A percentile compares a stretch with the other conserved stretches of the same genome.
These are phyloP conservation scores for Aspergillus glaucus DNA, from an alignment of 2,329 filamentous ascomycete species.

Conservation along the genomic window DNA sequence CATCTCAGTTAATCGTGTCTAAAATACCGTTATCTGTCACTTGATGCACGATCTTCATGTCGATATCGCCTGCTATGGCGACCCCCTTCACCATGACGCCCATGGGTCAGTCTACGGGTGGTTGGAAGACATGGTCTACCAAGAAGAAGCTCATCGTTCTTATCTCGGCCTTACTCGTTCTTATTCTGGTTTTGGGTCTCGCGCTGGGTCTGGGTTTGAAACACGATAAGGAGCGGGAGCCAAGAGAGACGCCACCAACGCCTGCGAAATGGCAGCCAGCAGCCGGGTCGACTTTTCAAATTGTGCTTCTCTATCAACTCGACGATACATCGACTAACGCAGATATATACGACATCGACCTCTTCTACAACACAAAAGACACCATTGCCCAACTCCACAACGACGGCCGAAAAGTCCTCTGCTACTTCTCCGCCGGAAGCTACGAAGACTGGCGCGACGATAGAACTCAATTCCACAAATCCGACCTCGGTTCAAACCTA, in stretches of 20 bases:
- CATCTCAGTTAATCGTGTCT: too few relatives aligned
- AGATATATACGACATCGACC: conserved; percentile 56
- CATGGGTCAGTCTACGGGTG: conserved; percentile 13
- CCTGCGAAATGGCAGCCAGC: conserved; percentile 47
- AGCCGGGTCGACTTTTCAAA: conserved; percentile 55
- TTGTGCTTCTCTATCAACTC: conserved; percentile 44
- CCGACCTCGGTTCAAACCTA: conserved; percentile 54
- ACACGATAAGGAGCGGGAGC: conserved; percentile 20
- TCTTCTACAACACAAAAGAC: conserved; percentile 48
- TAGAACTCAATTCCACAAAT: conserved; percentile 45
- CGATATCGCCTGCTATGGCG: conserved; percentile 5
- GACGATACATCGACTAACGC: conserved; percentile 46
- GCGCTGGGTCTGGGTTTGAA: conserved; percentile 52
- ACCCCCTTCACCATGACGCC: conserved; percentile 7
- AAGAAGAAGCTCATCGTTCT: conserved; percentile 30
- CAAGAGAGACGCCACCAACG: conserved; percentile 14
- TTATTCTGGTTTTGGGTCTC: conserved; percentile 49
- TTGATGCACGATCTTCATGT: not conserved
- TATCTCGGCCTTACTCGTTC: conserved; percentile 15
- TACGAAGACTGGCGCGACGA: conserved; percentile 61
- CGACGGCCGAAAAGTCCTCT: conserved; percentile 58
- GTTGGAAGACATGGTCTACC: conserved; percentile 23
- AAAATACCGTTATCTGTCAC: not conserved
- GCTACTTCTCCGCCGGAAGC: conserved; percentile 68
- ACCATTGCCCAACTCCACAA: conserved; percentile 46